Percentiles rank a stretch among this genome's conserved stretches.
phyloP scores from a whole-genome alignment of 73 alveolate species.

The Diophrys sp. region DNA sequence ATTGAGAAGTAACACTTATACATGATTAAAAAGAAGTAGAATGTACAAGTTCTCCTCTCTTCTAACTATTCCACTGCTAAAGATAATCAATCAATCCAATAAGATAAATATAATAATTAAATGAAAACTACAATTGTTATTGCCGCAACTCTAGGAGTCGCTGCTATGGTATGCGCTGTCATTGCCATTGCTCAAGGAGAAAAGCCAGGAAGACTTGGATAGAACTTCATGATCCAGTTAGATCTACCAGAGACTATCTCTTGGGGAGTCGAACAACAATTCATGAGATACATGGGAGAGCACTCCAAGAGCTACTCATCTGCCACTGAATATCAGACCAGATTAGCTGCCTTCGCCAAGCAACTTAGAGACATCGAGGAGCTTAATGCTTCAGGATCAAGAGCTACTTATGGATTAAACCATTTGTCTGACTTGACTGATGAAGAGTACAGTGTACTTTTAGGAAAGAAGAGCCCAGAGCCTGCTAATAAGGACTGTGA shows the following conservation, averaged over 20 bases:
- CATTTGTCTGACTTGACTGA: conserved; percentile 63
- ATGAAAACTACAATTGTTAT: no score
- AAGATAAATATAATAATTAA: conserved; percentile 20
- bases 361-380: neutral
- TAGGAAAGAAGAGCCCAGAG: conserved; percentile 24
- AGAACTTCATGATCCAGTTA: no score
- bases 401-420: conserved; percentile 43
- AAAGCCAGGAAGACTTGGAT: no score
- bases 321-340: neutral
- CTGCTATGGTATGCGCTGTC: no score
- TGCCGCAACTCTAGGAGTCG: no score
- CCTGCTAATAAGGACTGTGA: neutral
- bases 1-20: no score
- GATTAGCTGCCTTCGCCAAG: neutral
- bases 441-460: conserved; percentile 48
- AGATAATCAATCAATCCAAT: conserved; percentile 41
- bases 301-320: neutral
- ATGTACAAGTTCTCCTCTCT: conserved; percentile 30
- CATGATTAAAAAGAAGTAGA: no score
- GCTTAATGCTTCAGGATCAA: neutral
- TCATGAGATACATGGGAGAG: neutral
- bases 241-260: neutral
- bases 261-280: conserved; percentile 3
- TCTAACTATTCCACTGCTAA: conserved; percentile 35
- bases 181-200: no score